Evolutionary conservation across 148 eudicot genomes (phyloP), one percentile per base, ranked within the genome.

Genomic region (Mesembryanthemum crystallinum): DNA sequence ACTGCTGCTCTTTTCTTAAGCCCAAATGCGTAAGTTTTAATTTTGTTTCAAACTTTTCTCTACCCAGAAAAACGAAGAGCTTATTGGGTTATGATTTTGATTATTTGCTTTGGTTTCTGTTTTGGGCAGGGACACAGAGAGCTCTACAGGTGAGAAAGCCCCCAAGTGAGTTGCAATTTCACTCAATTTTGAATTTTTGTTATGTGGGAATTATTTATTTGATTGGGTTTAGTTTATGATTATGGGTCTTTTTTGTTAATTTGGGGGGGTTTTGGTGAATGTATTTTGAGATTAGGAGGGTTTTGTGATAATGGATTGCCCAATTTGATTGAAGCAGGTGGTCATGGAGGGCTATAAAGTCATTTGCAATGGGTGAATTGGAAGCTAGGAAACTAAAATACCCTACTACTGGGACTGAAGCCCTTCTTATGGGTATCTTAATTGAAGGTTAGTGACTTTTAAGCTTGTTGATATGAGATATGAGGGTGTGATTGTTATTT

Each of bases 361-460:
- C 93, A 49, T 92, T 85, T 84, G 86, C 95, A 32, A 83, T 92
- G 95, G 85, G 78, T 43, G 90, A 88, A 82, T 82, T 90, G 88
- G 95, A 92, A 86, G 91, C 97, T 74, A 83, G 92, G 81, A 92
- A 92, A 83, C 84, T 92, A 23, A 85, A 79, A 66, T 81, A 81
- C 70, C 75, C 87, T 27, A 77, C 71, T 30, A 87, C 85, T 18
- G 97, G 94, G 25, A 92, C 97, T 17, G 97, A 92, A 79, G 89
- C 92, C 73, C 80, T 92, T 77, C 88, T 92, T 55, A 83, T 88
- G 92, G 97, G 92, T 59, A 83, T 92, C 27, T 85, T 87, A 76
- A 77, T 83, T 14, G 97, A 89, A 76, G 94, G 97, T 92, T 73
- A 74, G 87, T 79, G n/a, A 17, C 32, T 64, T 49, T 14, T 52